Evolutionary conservation across 1,284 basidiomycete species (phyloP), one percentile per base, ranked within the genome.

Genomic region (Ceraceosorus guamensis): DNA sequence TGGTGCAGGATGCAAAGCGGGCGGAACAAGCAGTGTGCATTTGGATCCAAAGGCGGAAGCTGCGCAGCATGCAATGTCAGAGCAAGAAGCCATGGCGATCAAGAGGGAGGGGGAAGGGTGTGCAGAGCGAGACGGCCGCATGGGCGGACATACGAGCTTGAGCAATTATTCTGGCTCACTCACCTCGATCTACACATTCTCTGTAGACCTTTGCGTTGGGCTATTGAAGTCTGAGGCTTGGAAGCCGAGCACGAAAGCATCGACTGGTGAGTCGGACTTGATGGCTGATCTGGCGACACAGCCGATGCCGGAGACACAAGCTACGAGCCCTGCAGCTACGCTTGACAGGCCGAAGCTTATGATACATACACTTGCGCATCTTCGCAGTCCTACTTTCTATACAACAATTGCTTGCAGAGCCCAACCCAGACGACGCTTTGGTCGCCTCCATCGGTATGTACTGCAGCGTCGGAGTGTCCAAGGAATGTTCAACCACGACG

Each of bases 201-300:
- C 16, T 11, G 5, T 34, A 44, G 57, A 66, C 46, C 55, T 74
- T 33, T 76, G 75, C 49, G 62, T 76, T 18, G 72, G 72, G 7
- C 60, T 76, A 7, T 55, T 76, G 55, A 76, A 76, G 59, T 62
- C 70, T 32, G 75, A 76, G 48, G 66, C 70, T 6, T 76, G 75
- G 75, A 76, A 76, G 58, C 75, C 75, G 13, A 68, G 66, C 43
- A 76, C 74, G 5, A 73, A 75, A 59, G 68, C 70, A 6, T 56
- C 69, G 32, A 70, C 70, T 6, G 68, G 75, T 76, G 53, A 53
- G 74, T 63, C 8, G 18, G 7, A 14, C 24, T 24, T 24, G 24
- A 24, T 24, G 24, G 24, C 24, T 24, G 24, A 24, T 24, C 24
- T 24, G 24, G 24, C 24, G 24, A 24, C 24, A 24, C 24, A 24